Conservation (phyloP, 192 early-diverging fungal species). For the Coemansia sp. region DNA sequence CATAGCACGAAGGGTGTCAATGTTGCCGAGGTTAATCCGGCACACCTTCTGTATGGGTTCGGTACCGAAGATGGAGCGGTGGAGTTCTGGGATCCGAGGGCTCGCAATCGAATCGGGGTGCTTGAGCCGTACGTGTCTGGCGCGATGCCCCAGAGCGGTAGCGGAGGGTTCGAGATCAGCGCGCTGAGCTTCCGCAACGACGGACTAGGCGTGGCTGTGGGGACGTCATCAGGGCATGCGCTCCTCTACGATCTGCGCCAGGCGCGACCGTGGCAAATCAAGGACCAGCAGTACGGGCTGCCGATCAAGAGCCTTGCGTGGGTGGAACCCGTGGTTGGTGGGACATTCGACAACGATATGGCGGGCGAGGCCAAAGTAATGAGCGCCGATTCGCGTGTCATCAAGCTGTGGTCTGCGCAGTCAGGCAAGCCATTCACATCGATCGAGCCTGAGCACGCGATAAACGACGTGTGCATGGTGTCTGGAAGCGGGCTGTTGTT, state of each 20-base stretch:
- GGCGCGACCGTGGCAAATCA: constrained; percentile 77
- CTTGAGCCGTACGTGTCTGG: constrained; percentile 57
- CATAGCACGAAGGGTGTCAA: constrained; percentile 67
- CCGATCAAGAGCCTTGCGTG: constrained; percentile 85
- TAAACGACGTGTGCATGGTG: constrained; percentile 90
- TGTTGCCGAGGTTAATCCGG: constrained; percentile 77
- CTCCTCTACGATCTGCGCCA: constrained; percentile 91
- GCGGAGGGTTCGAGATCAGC: constrained; percentile 59
- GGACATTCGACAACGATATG: constrained; percentile 21
- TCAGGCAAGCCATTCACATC: constrained; percentile 85
- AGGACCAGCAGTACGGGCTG: constrained; percentile 97
- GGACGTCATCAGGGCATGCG: constrained; percentile 89
- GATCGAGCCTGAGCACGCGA: constrained; percentile 86
- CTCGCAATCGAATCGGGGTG: constrained; percentile 71
- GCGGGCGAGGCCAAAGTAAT: constrained; percentile 69
- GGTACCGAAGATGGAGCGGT: constrained; percentile 84
- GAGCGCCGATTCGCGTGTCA: constrained; percentile 84
- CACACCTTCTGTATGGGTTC: constrained; percentile 89
- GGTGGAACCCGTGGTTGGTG: constrained; percentile 58
- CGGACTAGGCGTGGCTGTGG: constrained; percentile 82
- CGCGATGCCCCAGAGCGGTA: constrained; percentile 17
- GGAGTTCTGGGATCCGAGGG: constrained; percentile 96
- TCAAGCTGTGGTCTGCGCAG: constrained; percentile 91
- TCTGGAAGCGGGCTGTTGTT: constrained; percentile 83
- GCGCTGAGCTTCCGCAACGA: constrained; percentile 81